Evolutionary conservation across 306 rosid genomes (phyloP), one percentile per base, ranked within the genome.

Genomic region (Chamaecrista fasciculata): DNA sequence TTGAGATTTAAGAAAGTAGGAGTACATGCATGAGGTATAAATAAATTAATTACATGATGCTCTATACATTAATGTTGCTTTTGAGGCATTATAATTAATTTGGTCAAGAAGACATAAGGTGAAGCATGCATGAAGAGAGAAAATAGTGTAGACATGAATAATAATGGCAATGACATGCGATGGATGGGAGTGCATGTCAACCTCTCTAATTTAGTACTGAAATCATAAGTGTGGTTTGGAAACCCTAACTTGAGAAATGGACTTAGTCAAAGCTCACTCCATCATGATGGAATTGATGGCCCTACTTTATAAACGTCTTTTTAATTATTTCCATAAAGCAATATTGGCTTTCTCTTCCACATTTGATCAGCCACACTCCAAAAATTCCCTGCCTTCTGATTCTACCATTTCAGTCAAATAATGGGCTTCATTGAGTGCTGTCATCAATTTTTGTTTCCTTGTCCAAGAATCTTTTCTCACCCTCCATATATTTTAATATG

Each of bases 181-280:
- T 1, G 26, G 11, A 55, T 14, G 11, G 11, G 10, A 53, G 5
- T 55, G 61, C 61, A 25, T 14, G 61, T 14, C 37, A 25, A 14
- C 11, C 31, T 55, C 20, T 2, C 40, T 28, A 56, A 56, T n/a
- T 55, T 55, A 12, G 37, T 55, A 15, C 62, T 26, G 18, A 1
- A 56, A 28, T 8, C 25, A 55, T 26, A 26, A 55, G 61, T 5
- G 40, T 2, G 40, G 40, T 56, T 56, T 29, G 62, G 40, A 56
- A 53, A 56, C 11, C 40, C 23, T 56, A 56, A 29, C 14, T 14
- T 56, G 0, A n/a, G 1, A 56, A 56, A 15, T 56, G 23, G 62
- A 9, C 40, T n/a, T 56, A 56, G 62, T 28, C 62, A 56, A 56
- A 56, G 6, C 40, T 56, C 62, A 56, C 40, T 28, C 11, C 61